Evolutionary conservation across 139 green algal species (phyloP).

Genomic region (Coccomyxa sp.): DNA sequence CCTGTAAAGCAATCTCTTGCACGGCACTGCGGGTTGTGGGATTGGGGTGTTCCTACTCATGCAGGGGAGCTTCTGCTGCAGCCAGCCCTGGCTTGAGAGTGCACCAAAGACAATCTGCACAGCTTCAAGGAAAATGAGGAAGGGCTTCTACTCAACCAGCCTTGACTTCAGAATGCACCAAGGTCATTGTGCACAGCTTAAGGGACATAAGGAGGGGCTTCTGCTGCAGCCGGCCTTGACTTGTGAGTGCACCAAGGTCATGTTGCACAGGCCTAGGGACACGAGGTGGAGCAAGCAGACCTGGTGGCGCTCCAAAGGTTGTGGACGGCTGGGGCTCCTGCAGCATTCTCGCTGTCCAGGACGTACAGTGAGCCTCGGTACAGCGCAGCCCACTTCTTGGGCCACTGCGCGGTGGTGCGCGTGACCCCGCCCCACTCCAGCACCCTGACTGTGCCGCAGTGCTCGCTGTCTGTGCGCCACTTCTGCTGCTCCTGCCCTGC

Average conservation of each 20-base stretch:
- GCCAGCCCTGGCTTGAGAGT: too few relatives aligned
- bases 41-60: too few relatives aligned
- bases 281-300: not conserved
- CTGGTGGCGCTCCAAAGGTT: conserved; percentile 34
- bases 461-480: conserved; percentile 33
- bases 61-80: too few relatives aligned
- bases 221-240: not conserved
- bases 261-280: too few relatives aligned
- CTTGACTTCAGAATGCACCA: too few relatives aligned
- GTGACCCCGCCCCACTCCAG: conserved; percentile 45
- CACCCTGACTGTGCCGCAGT: conserved; percentile 23
- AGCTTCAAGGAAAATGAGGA: too few relatives aligned
- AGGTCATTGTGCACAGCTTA: too few relatives aligned
- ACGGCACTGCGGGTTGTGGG: too few relatives aligned
- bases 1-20: too few relatives aligned
- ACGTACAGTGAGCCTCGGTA: conserved; percentile 50
- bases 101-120: too few relatives aligned
- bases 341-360: conserved; percentile 22
- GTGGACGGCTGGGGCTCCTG: not conserved
- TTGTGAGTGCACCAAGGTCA: too few relatives aligned
- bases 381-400: conserved; percentile 14
- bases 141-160: too few relatives aligned
- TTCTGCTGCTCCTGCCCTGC: not conserved
- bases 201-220: not conserved
- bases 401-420: conserved; percentile 33